A percentile compares a stretch with the other conserved stretches of the same genome.
These are phyloP conservation scores for Hyaloperonospora arabidopsidis DNA, from an alignment of 352 stramenopile species.

Conservation along the genomic window DNA sequence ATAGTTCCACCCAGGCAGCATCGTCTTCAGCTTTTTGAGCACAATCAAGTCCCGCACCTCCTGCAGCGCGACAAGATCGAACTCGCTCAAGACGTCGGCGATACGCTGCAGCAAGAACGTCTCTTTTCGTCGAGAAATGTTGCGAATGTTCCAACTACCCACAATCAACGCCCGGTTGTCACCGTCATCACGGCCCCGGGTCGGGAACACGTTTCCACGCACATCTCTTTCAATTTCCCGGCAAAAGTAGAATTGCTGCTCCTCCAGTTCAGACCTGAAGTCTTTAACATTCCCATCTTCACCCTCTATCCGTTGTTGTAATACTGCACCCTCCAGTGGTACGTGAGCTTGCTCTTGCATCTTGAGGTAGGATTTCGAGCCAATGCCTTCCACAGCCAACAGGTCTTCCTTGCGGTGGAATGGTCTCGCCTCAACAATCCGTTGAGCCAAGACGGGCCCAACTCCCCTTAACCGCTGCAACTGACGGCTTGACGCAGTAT, in stretches of 20 bases:
- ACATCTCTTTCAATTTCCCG: slow-evolving; percentile 30
- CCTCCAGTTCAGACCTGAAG: neutral
- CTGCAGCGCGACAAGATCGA: slow-evolving; percentile 63
- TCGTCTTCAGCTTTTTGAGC: slow-evolving; percentile 44
- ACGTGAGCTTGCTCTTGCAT: slow-evolving; percentile 23
- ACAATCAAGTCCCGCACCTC: slow-evolving; percentile 60
- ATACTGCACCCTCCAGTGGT: slow-evolving; percentile 2
- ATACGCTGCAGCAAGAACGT: slow-evolving; percentile 38
- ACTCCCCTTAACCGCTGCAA: slow-evolving; percentile 38
- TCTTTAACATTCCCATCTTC: neutral
- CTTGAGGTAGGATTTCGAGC: slow-evolving; percentile 33
- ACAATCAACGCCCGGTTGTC: slow-evolving; percentile 30
- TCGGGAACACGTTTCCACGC: slow-evolving; percentile 30
- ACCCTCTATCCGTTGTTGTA: neutral
- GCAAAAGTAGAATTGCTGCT: slow-evolving; percentile 26
- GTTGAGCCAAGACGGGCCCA: slow-evolving; percentile 29
- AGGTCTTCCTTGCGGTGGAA: slow-evolving; percentile 47
- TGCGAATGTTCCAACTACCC: slow-evolving; percentile 71
- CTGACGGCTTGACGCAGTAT: slow-evolving; percentile 31
- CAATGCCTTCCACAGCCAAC: slow-evolving; percentile 41
- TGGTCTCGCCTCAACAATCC: slow-evolving; percentile 39
- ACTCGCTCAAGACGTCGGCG: slow-evolving; percentile 37
- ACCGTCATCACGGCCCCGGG: neutral
- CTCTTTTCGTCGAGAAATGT: slow-evolving; percentile 47
- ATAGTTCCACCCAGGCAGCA: slow-evolving; percentile 55